phyloP scores from a whole-genome alignment of 345 rosid genomes.

The Syzygium aromaticum region DNA sequence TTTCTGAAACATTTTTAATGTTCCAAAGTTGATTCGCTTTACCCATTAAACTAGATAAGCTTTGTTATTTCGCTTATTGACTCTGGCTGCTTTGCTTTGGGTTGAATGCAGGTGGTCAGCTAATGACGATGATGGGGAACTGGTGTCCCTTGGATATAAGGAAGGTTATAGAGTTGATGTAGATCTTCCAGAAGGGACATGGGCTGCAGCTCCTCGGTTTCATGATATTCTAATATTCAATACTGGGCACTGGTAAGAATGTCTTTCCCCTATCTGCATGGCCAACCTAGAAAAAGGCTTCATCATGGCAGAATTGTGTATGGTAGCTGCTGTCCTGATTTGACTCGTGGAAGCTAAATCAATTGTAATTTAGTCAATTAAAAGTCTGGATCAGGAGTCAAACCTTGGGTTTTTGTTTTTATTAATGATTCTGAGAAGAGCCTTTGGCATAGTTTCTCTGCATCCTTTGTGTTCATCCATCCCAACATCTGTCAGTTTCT shows the following conservation, averaged over 20 bases:
- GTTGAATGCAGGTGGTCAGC: conserved; percentile 60
- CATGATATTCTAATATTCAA: conserved; percentile 70
- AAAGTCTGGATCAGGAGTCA: background rate
- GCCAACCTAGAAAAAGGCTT: background rate
- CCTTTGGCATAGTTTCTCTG: background rate
- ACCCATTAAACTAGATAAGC: background rate
- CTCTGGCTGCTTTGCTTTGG: background rate
- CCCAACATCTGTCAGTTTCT: background rate
- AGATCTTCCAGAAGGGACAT: conserved; percentile 82
- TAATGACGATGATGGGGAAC: conserved; percentile 48
- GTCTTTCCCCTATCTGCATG: background rate
- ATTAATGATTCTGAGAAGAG: background rate
- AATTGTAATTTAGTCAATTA: background rate
- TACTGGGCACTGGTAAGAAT: conserved; percentile 84
- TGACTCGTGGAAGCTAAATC: background rate
- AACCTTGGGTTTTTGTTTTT: background rate
- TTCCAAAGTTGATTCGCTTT: background rate
- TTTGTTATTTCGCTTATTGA: background rate
- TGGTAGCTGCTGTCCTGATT: background rate
- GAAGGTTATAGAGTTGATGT: conserved; percentile 88
- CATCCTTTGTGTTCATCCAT: background rate
- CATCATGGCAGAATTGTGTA: background rate
- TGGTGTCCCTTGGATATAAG: conserved; percentile 75
- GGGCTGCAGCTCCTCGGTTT: conserved; percentile 69
- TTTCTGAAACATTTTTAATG: background rate